Evolutionary conservation across 257 asterid species (phyloP).

Genomic region (Prunella vulgaris): DNA sequence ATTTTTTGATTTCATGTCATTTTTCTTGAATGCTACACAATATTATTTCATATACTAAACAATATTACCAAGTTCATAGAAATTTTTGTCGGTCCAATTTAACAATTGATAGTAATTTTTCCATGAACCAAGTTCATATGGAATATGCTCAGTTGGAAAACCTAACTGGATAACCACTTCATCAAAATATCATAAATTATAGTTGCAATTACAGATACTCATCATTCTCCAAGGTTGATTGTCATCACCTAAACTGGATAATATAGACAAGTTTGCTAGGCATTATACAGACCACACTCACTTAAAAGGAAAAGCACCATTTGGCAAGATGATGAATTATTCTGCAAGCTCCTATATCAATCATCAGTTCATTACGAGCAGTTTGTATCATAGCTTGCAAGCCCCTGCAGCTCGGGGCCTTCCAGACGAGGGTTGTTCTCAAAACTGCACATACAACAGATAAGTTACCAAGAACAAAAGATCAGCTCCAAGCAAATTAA

Average conservation of each 20-base stretch:
- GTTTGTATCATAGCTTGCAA: constrained; percentile 79
- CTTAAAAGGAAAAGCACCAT: constrained; percentile 24
- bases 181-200: constrained; percentile 6
- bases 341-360: constrained; percentile 14
- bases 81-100: background rate
- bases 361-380: constrained; percentile 39
- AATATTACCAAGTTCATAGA: too few species aligned
- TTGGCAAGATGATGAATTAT: constrained; percentile 17
- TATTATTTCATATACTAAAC: too few species aligned
- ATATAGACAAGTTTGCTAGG: constrained; percentile 26
- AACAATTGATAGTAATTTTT: too few species aligned
- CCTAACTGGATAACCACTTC: background rate
- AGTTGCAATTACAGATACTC: constrained; percentile 18
- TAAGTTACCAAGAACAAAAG: background rate
- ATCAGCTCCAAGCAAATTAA: background rate
- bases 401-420: constrained; percentile 91
- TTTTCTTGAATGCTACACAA: too few species aligned
- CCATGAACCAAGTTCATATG: too few species aligned
- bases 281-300: constrained; percentile 27
- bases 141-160: background rate
- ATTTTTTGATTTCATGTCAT: too few species aligned
- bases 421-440: constrained; percentile 80
- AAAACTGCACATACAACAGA: constrained; percentile 42
- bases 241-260: constrained; percentile 14
- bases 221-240: constrained; percentile 11